Percentiles rank a stretch among this genome's conserved stretches.
phyloP scores from a whole-genome alignment of 495 filamentous ascomycete species.

The Aspergillus bertholletiae region DNA sequence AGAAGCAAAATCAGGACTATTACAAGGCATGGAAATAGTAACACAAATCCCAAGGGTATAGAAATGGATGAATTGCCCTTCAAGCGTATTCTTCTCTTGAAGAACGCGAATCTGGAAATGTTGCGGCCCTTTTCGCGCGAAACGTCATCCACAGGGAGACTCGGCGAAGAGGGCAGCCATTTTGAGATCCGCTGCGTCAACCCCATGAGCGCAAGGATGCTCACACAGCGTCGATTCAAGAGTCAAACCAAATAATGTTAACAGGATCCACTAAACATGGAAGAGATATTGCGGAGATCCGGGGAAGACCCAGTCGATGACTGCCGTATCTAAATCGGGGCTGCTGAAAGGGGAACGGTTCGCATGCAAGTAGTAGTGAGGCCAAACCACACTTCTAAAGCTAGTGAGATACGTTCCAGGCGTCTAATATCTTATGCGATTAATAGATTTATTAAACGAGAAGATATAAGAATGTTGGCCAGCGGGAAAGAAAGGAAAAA shows the following conservation, averaged over 20 bases:
- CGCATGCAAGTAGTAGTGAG: slow-evolving; percentile 12
- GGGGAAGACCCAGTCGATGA: slow-evolving; percentile 4
- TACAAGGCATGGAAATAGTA: slow-evolving; percentile 90
- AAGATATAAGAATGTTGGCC: slow-evolving; percentile 7
- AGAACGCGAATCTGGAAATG: slow-evolving; percentile 70
- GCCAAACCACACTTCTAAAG: not conserved
- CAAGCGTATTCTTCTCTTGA: slow-evolving; percentile 84
- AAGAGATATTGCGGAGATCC: slow-evolving; percentile 12
- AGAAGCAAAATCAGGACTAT: slow-evolving; percentile 87
- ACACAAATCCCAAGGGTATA: slow-evolving; percentile 86
- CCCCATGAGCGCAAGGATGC: slow-evolving; percentile 48
- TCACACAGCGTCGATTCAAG: slow-evolving; percentile 25
- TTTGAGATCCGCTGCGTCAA: slow-evolving; percentile 61
- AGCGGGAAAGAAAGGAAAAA: slow-evolving; percentile 20
- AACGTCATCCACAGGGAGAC: slow-evolving; percentile 57
- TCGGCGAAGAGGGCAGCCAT: slow-evolving; percentile 59
- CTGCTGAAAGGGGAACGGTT: slow-evolving; percentile 6
- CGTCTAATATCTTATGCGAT: not conserved
- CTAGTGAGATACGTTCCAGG: not conserved
- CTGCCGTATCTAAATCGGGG: not conserved
- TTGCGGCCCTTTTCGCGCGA: slow-evolving; percentile 51
- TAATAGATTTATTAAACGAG: slow-evolving; percentile 2
- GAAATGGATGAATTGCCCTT: slow-evolving; percentile 92
- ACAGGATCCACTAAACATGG: slow-evolving; percentile 22
- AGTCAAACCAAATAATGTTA: slow-evolving; percentile 15